phyloP scores from a whole-genome alignment of 331 rosid genomes.

The Arachis monticola region DNA sequence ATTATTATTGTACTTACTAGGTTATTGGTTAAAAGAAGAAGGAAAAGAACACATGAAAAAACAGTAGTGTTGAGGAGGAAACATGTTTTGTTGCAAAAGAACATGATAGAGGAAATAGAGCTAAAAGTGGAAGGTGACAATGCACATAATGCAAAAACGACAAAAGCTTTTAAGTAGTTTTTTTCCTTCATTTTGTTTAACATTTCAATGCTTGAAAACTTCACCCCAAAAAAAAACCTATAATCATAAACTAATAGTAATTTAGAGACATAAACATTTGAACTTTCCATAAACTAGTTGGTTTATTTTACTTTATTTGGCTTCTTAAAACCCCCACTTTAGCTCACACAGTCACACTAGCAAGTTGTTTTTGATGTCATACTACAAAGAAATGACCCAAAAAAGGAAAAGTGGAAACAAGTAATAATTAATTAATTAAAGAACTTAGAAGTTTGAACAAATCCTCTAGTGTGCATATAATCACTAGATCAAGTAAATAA shows the following conservation, averaged over 20 bases:
- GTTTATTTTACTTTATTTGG: background rate
- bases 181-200: background rate
- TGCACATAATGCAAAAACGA: background rate
- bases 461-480: background rate
- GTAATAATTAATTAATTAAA: too few species aligned
- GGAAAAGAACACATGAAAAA: background rate
- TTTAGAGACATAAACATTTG: background rate
- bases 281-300: slow-evolving; percentile 5
- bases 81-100: background rate
- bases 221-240: background rate
- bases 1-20: background rate
- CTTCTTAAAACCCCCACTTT: background rate
- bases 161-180: background rate
- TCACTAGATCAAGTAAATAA: background rate
- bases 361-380: background rate
- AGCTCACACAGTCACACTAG: background rate
- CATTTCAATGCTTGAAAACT: background rate
- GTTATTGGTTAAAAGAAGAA: background rate
- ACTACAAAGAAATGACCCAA: background rate
- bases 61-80: background rate
- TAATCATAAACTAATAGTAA: background rate
- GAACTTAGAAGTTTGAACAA: background rate
- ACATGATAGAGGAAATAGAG: background rate
- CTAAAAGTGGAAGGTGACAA: background rate
- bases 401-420: slow-evolving; percentile 4